Conservation (phyloP, 2,329 filamentous ascomycete species). For the Neonectria neomacrospora region DNA sequence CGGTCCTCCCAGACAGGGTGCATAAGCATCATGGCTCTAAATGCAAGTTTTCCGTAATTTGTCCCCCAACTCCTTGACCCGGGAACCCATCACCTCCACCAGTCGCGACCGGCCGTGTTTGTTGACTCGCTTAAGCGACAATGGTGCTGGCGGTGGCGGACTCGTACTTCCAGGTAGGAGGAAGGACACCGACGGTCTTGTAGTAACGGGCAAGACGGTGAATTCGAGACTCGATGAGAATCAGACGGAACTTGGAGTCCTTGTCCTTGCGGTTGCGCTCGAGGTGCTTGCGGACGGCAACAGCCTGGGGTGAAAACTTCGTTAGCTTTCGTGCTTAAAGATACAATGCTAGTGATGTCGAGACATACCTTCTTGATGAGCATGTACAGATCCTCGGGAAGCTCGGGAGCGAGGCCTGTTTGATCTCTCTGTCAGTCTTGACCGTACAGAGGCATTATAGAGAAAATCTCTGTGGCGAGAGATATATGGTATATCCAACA, state of each 20-base stretch:
- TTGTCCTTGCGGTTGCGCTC: constrained; percentile 99
- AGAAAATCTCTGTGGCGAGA: constrained; percentile 41
- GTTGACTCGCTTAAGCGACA: constrained; percentile 76
- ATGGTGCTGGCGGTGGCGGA: constrained; percentile 94
- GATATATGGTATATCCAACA: constrained; percentile 42
- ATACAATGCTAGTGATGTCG: background rate
- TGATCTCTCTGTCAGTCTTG: constrained; percentile 93
- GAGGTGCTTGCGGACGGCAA: constrained; percentile 99
- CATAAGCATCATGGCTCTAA: constrained; percentile 58
- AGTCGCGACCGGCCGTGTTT: constrained; percentile 34
- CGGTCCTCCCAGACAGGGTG: constrained; percentile 49
- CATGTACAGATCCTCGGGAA: constrained; percentile 99
- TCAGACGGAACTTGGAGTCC: constrained; percentile 99
- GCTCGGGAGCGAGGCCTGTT: constrained; percentile 95
- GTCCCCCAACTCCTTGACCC: constrained; percentile 58
- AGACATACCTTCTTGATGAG: constrained; percentile 96
- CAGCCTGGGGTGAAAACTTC: constrained; percentile 69
- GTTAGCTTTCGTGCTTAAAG: constrained; percentile 9
- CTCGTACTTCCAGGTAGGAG: constrained; percentile 99
- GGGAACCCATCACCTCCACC: constrained; percentile 51
- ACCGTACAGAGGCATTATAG: constrained; percentile 85
- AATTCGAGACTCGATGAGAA: constrained; percentile 99
- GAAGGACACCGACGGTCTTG: constrained; percentile 88
- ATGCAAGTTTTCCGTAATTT: constrained; percentile 56
- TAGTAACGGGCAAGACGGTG: constrained; percentile 99